Conservation (phyloP, 2,329 filamentous ascomycete genomes). For the Aspergillus carbonarius region DNA sequence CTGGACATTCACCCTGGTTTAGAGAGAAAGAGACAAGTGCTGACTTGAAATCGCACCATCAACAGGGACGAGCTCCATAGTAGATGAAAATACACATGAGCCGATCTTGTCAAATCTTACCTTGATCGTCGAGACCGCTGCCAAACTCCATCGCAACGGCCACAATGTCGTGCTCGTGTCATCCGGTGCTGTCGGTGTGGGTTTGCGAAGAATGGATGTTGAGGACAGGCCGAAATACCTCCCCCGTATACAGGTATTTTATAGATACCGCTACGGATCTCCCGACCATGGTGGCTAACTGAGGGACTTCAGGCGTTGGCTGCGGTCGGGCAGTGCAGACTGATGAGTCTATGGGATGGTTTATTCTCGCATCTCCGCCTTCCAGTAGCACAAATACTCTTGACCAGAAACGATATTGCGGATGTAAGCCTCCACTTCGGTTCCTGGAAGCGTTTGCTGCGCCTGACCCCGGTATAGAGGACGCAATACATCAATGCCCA, state of each 20-base stretch:
- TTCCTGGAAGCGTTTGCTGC: not conserved
- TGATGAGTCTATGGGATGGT: conserved; percentile 95
- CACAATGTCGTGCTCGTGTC: conserved; percentile 95
- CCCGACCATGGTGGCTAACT: not conserved
- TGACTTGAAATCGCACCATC: conserved; percentile 18
- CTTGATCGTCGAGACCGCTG: conserved; percentile 90
- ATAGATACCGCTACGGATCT: conserved; percentile 17
- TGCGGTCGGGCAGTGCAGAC: conserved; percentile 90
- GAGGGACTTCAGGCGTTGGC: conserved; percentile 66
- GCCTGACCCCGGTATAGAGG: conserved; percentile 52
- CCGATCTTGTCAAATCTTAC: conserved; percentile 87
- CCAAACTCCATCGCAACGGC: conserved; percentile 82
- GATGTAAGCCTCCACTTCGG: conserved; percentile 59
- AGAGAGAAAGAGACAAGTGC: conserved; percentile 1
- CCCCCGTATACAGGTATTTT: conserved; percentile 71
- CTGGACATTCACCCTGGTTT: conserved; percentile 4
- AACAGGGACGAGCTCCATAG: conserved; percentile 95
- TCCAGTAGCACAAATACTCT: conserved; percentile 88
- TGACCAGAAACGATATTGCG: conserved; percentile 94
- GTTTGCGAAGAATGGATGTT: conserved; percentile 84
- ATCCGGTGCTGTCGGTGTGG: conserved; percentile 94
- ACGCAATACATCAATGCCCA: conserved; percentile 96
- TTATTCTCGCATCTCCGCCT: conserved; percentile 84
- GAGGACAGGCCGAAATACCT: conserved; percentile 86
- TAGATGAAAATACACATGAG: conserved; percentile 92